Base-by-base conservation (phyloP, 306 rosid species). In the Morella rubra region DNA sequence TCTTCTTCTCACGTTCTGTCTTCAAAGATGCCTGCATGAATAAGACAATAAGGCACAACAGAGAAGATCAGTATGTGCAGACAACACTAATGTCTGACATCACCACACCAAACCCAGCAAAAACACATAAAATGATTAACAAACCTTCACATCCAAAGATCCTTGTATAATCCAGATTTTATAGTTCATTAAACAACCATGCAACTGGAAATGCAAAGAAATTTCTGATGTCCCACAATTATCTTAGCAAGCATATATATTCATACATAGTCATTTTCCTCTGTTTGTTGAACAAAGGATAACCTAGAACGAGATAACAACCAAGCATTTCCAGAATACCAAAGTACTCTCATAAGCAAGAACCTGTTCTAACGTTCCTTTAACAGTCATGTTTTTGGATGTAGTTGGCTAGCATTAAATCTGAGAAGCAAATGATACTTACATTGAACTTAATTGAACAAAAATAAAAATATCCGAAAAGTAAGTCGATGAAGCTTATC, bases 1-100 rank as follows among this genome's bases (percentile, higher is more conserved):
- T 91, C 91, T 91, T 93, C 90, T 91, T 93, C 86, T 87, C 87
- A 5, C 97, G 76, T 45, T 93, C 92, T 3, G 98, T 93, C 89
- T 89, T 91, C 87, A 91, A 75, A 27, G 98, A 93, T 3, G 81
- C 87, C 98, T 93, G 84, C 50, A 73, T 37, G 72, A 76, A 27
- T 66, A 50, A n/a, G 49, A 61, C 18, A 11, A 22, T 60, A 46
- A 16, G 22, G 61, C 37, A 27, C 8, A n/a, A 44, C 13, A 18
- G 4, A 66, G 42, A 42, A 66, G 71, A 66, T 42, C 32, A 27
- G 13, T 5, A 4, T 3, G n/a, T 5, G 3, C 18, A 19, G 8
- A 24, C n/a, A 12, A 60, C 32, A 18, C 44, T 24, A 27, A 12
- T 60, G 67, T 4, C 5, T n/a, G 3, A 18, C 50, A 41, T 42